Evolutionary conservation across 352 stramenopile genomes (phyloP).

Genomic region (Globisporangium parvum): DNA sequence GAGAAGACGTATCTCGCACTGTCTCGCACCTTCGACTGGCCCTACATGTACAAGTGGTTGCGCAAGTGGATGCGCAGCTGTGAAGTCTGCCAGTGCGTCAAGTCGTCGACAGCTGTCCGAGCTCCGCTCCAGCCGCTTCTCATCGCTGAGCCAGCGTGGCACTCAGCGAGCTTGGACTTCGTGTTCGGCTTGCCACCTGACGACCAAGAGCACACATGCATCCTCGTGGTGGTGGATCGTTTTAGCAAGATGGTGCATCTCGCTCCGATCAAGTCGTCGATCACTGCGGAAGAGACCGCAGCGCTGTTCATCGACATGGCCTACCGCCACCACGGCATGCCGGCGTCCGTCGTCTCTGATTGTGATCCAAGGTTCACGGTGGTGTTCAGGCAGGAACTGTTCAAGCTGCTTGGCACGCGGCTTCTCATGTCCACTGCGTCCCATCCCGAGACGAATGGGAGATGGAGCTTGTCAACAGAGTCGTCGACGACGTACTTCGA

Average conservation of each 20-base stretch:
- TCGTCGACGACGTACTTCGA: conserved; percentile 4
- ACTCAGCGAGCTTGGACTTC: conserved; percentile 2
- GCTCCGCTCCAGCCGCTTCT: conserved; percentile 8
- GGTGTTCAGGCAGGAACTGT: not conserved
- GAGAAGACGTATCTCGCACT: no score
- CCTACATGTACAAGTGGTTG: no score
- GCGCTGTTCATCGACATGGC: conserved; percentile 21
- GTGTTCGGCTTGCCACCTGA: conserved; percentile 7
- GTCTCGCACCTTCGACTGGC: no score
- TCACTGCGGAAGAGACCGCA: conserved; percentile 17
- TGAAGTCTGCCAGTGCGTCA: conserved; percentile 23
- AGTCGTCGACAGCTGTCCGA: conserved; percentile 4
- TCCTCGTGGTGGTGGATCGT: conserved; percentile 24
- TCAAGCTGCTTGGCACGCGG: not conserved
- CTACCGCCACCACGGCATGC: conserved; percentile 19
- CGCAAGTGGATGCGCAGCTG: no score
- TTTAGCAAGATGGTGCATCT: conserved; percentile 29
- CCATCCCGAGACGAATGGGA: conserved; percentile 13
- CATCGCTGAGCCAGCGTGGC: not conserved
- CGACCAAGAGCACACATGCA: conserved; percentile 3
- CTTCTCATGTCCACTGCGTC: conserved; percentile 7
- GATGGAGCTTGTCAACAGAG: conserved; percentile 9
- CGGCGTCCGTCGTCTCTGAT: conserved; percentile 12
- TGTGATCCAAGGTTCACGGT: conserved; percentile 8
- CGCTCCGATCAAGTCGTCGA: not conserved